Conservation (phyloP, 306 rosid genomes). For the Cucurbita argyrosperma region DNA sequence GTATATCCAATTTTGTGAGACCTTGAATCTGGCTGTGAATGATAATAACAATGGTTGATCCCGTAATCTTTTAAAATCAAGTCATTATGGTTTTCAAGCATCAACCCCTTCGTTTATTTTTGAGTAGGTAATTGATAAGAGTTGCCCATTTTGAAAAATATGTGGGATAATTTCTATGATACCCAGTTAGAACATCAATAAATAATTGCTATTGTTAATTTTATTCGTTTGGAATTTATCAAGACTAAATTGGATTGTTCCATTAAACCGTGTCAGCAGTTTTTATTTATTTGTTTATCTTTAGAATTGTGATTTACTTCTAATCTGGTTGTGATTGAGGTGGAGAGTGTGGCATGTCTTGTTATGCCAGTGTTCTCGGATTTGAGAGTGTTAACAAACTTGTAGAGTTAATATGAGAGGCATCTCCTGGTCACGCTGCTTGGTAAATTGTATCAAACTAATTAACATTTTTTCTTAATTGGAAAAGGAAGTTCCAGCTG, state of each 20-base stretch:
- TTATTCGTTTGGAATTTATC: background rate
- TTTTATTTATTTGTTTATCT: background rate
- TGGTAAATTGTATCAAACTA: constrained; percentile 10
- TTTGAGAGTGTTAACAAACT: background rate
- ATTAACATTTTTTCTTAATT: constrained; percentile 14
- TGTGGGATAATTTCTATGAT: background rate
- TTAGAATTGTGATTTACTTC: background rate
- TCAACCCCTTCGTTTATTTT: background rate
- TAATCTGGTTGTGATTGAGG: background rate
- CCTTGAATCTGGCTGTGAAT: background rate
- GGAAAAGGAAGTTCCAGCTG: constrained; percentile 68
- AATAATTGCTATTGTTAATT: background rate
- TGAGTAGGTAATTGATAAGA: background rate
- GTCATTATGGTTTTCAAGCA: background rate
- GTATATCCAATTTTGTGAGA: background rate
- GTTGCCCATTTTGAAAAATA: background rate
- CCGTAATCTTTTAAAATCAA: background rate
- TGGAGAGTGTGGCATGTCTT: background rate
- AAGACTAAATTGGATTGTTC: background rate
- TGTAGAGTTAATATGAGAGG: background rate
- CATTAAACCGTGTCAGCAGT: background rate
- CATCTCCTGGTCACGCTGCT: background rate
- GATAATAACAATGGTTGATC: background rate
- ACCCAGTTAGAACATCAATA: background rate
- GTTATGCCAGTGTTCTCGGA: background rate